Base-by-base conservation (phyloP, 1,284 basidiomycete species). In the Sutorius eximius region DNA sequence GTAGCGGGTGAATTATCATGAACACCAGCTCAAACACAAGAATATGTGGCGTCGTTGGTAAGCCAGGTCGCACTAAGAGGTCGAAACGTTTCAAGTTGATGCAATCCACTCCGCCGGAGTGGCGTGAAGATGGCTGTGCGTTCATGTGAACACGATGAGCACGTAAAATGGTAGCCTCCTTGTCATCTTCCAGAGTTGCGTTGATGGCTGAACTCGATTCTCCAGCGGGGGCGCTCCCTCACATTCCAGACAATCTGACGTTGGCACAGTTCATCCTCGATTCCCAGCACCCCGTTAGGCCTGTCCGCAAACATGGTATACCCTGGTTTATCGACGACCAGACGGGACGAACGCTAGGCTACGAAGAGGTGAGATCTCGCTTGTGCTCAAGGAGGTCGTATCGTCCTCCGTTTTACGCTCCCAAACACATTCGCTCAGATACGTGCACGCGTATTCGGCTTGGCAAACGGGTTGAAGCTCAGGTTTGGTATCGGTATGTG, bases 231-330 rank as follows among this genome's bases (percentile, higher is more conserved):
- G 62, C 68, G 18, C 71, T 82, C 24, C 80, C 80, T 36, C 56
- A 64, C 49, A 80, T 87, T 52, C 87, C 87, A n/a, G 84, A 87
- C 64, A 73, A 88, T 65, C 64, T 89, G 49, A 86, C 86, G 3
- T 69, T 89, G 13, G 76, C 77, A 7, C 87, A 90, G 68, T 89
- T 89, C 68, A 75, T 87, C 44, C 78, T 89, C 34, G 85, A 87
- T 64, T 65, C 61, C 22, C 64, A 76, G 11, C 82, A 87, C 58
- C 75, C 80, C 15, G 67, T 68, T 24, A 72, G 77, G 52, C 82
- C 83, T 11, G 61, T 70, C 13, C 74, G 75, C 45, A 65, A 58
- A 18, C 59, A 63, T n/a, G 70, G 59, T 29, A 62, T 67, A 33
- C 78, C 84, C 5, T 89, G 85, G 80, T 67, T 89, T 34, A 78